Evolutionary conservation across 371 early-diverging fungal species (phyloP), one percentile per base, ranked within the genome.

Genomic region (Mortierella sp.): DNA sequence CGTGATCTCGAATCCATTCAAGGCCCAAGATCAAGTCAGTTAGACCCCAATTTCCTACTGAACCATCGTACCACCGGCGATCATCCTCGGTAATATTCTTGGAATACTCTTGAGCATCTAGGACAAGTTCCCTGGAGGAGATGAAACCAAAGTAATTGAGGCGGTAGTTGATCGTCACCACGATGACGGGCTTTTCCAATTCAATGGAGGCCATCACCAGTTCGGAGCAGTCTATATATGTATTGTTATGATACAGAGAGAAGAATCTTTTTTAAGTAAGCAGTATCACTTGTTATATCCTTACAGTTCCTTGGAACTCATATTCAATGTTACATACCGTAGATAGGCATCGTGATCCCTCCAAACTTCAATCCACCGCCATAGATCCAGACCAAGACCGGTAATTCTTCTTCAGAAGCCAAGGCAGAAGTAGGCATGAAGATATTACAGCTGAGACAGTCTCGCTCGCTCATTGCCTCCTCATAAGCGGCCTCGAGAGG

Each of bases 1-100:
- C 84, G 56, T 86, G 65, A 28, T 79, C 51, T 19, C 53, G 58
- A 23, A 85, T 60, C 84, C 86, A 87, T 43, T 67, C 30, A 21
- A 84, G 50, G 1, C 83, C 84, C 21, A 66, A 19, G 27, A 48
- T 52, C 63, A 82, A 80, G 56, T 86, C 85, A 11, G 64, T 50
- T 0, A 84, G 47, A 2, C 82, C 86, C 50, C 58, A 62, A 56
- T 85, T 84, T 23, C 79, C 79, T 7, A 57, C 28, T 0, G 58
- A 51, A 7, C 44, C 53, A 7, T 50, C 58, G 27, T 65, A 50
- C 64, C 64, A 64, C 6, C 14, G 31, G 26, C 41, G 41, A 14
- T 56, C 8, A 2, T 17, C 15, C 14, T 44, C 31, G 1, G 23
- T 9, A 2, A 15, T 21, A 4, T 15, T 26, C 5, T n/a, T 31